Base-by-base conservation (phyloP, 257 asterid genomes). In the Solanum sparsipilum region DNA sequence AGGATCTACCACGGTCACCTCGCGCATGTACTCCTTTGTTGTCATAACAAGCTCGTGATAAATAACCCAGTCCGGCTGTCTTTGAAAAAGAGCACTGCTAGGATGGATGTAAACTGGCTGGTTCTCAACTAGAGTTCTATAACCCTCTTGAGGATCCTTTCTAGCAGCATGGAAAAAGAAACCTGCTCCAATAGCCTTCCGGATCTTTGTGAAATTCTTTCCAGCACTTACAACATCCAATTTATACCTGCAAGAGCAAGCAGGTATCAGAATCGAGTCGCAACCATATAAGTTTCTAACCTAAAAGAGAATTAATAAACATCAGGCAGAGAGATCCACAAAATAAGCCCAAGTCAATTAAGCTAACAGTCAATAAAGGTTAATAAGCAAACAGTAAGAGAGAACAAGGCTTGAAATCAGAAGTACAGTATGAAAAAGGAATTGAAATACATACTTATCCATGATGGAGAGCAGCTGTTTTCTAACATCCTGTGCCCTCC, bases 61-160 rank as follows among this genome's bases (percentile, higher is more conserved):
- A 46, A 96, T 95, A 86, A 97, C 99, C 99, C 99, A 97, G 86
- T 95, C 98, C 5, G 98, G 99, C 86, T 96, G 98, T 91, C 98
- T 92, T 87, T 95, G 99, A 89, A 95, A 95, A 75, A 97, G 91
- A 39, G 98, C 98, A 83, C 98, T 96, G 95, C 99, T 96, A 15
- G 99, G 99, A 85, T 96, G 99, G 71, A 97, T 96, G 89, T 97
- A 96, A 46, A 97, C 99, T 1, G 98, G 94, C 85, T 97, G 99
- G 89, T 95, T 96, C 94, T 96, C 98, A 52, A 96, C 98, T 31
- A 96, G 90, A 65, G 98, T 94, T 81, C 94, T 90, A 83, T 96
- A 97, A 27, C 98, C 98, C 91, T 95, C 99, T 90, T 96, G 98
- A 75, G 98, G 98, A 86, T 97, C 98, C 93, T 96, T 96, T 90